Evolutionary conservation across 192 early-diverging fungal genomes (phyloP), one percentile per base, ranked within the genome.

Genomic region (Backusella luteola): DNA sequence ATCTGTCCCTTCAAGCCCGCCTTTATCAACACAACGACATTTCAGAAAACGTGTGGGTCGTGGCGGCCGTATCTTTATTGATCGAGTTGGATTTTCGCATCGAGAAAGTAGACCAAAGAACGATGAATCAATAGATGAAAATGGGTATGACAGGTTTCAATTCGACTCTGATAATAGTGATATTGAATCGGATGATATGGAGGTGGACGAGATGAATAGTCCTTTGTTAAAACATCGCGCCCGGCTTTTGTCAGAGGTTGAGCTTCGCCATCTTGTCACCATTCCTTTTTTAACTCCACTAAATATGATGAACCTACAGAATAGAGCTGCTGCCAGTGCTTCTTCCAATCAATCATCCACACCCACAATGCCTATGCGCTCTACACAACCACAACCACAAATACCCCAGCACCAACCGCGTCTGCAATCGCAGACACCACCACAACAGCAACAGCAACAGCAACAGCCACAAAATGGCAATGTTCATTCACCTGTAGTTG

Each of bases 31-130:
- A 71, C 32, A 73, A 29, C 71, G 81, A 70, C 71, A 78, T 34
- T 89, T 84, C 42, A 80, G 93, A 56, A 87, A 83, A 73, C 84
- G 94, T 26, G 68, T 94, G 34, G 94, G 94, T 12, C 87, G 94
- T 67, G 93, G 94, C 29, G 94, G 94, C n/a, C 84, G 94, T 36
- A 83, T 92, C 11, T 84, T 90, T 53, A 85, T 95, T 36, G 94
- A 96, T 83, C 89, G 94, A 23, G 86, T 87, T 15, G 75, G 77
- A 29, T 73, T 77, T 11, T 56, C 76, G 8, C 73, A 34, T 15
- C 21, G 38, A 9, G 69, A 69, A 12, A 15, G 32, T 39, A n/a
- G 7, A 26, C 66, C 34, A 66, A 68, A 70, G 68, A 44, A 79
- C 81, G 52, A 74, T 71, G 14, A 74, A 76, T 34, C 73, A 75